phyloP scores from a whole-genome alignment of 1,284 basidiomycete genomes.

The Ganoderma sp. region DNA sequence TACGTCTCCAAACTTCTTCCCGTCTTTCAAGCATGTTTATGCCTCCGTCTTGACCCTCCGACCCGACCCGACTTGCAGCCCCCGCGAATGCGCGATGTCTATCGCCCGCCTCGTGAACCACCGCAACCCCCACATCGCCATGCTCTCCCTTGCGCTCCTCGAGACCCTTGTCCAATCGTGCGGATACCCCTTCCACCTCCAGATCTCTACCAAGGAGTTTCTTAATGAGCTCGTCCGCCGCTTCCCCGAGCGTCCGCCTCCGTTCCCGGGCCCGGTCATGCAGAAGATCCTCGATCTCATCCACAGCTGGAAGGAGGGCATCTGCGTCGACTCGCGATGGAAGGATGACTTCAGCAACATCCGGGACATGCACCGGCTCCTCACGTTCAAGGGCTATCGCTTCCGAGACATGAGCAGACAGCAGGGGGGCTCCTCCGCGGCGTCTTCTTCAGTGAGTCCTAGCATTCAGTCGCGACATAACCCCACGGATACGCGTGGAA shows the following conservation, averaged over 20 bases:
- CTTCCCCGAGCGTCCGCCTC: slow-evolving; percentile 96
- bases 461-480: too few relatives aligned
- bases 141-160: slow-evolving; percentile 84
- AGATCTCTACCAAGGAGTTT: slow-evolving; percentile 99
- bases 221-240: slow-evolving; percentile 97
- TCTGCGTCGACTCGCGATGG: slow-evolving; percentile 90
- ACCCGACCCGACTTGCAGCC: slow-evolving; percentile 49
- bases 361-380: slow-evolving; percentile 94
- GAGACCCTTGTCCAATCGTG: slow-evolving; percentile 95
- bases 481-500: neutral
- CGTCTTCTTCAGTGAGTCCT: slow-evolving; percentile 55
- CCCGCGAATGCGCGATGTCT: slow-evolving; percentile 88
- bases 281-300: slow-evolving; percentile 93
- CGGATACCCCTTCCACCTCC: slow-evolving; percentile 96
- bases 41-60: slow-evolving; percentile 13
- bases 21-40: slow-evolving; percentile 13
- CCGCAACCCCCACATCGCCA: slow-evolving; percentile 87
- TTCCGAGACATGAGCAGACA: slow-evolving; percentile 73
- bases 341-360: slow-evolving; percentile 98
- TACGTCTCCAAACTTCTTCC: slow-evolving; percentile 49
- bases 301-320: slow-evolving; percentile 93
- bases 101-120: slow-evolving; percentile 86
- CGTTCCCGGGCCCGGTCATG: slow-evolving; percentile 95
- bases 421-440: slow-evolving; percentile 39
- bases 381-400: slow-evolving; percentile 96